A percentile compares a stretch with the other conserved stretches of the same genome.
These are phyloP conservation scores for Bacterosira constricta DNA, from an alignment of 108 stramenopile genomes.

Conservation along the genomic window DNA sequence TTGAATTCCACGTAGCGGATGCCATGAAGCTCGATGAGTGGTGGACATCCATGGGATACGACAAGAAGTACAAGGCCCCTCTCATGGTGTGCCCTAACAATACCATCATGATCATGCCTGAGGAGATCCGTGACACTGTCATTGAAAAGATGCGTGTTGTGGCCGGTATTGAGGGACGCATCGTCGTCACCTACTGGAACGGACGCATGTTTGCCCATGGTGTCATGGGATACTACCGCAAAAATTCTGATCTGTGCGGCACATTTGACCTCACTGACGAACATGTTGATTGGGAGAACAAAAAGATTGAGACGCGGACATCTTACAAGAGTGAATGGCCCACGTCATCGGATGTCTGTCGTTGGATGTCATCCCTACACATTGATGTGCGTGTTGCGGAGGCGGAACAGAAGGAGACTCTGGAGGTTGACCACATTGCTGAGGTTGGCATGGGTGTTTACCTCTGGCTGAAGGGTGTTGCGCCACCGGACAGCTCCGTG, in stretches of 20 bases:
- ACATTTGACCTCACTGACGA: slow-evolving; percentile 42
- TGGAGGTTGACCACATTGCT: slow-evolving; percentile 36
- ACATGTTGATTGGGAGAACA: slow-evolving; percentile 47
- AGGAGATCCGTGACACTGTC: slow-evolving; percentile 41
- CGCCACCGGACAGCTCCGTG: slow-evolving; percentile 23
- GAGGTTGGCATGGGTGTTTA: slow-evolving; percentile 46
- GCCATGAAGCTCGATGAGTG: slow-evolving; percentile 49
- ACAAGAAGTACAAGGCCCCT: slow-evolving; percentile 41
- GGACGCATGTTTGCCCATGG: slow-evolving; percentile 53
- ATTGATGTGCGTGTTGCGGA: slow-evolving; percentile 39
- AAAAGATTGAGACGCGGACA: slow-evolving; percentile 39
- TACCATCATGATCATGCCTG: slow-evolving; percentile 58
- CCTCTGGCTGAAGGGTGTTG: slow-evolving; percentile 48
- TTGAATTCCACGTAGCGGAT: slow-evolving; percentile 41
- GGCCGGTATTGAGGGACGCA: slow-evolving; percentile 45
- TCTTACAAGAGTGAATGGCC: slow-evolving; percentile 50
- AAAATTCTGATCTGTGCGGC: slow-evolving; percentile 46
- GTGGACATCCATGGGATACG: slow-evolving; percentile 40
- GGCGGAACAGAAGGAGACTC: slow-evolving; percentile 20
- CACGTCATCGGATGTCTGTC: slow-evolving; percentile 29
- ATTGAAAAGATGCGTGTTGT: slow-evolving; percentile 52
- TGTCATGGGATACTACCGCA: slow-evolving; percentile 53
- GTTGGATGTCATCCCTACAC: slow-evolving; percentile 35
- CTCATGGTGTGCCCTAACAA: slow-evolving; percentile 53
- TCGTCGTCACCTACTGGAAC: slow-evolving; percentile 53